phyloP scores from a whole-genome alignment of 31 red algal species.

The Porphyra umbilicalis region DNA sequence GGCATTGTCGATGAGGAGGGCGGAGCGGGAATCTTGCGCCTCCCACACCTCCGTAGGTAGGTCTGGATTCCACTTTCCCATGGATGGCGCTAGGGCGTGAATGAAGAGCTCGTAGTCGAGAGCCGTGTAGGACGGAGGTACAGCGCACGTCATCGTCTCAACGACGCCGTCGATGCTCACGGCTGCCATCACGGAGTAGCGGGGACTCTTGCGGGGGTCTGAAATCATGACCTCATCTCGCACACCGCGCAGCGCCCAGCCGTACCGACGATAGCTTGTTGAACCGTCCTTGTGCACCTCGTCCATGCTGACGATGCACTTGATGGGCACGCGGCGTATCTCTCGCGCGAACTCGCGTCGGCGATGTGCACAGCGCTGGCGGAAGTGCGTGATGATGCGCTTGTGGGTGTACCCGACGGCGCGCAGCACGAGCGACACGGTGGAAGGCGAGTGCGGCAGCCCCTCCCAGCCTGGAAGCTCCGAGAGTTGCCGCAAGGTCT shows the following conservation, averaged over 20 bases:
- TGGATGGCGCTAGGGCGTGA: not conserved
- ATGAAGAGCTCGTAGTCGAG: not conserved
- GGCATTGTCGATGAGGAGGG: not conserved
- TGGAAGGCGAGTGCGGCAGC: not conserved
- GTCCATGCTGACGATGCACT: too few species aligned
- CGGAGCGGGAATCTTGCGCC: not conserved
- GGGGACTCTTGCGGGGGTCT: too few species aligned
- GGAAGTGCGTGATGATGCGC: not conserved
- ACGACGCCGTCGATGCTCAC: not conserved
- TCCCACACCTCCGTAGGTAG: not conserved
- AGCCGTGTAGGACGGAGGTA: not conserved
- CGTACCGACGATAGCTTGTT: not conserved
- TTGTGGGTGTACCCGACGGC: not conserved
- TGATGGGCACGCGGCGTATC: not conserved
- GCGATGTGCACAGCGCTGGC: not conserved
- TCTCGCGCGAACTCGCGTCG: not conserved
- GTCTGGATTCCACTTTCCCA: not conserved
- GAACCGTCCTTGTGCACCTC: not conserved
- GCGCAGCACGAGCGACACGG: not conserved
- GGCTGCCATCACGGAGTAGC: not conserved
- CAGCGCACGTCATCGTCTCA: not conserved
- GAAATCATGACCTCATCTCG: not conserved
- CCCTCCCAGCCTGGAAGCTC: not conserved
- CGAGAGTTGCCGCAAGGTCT: not conserved
- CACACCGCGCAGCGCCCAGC: not conserved